A percentile compares a stretch with the other conserved stretches of the same genome.
These are phyloP conservation scores for Gracilaria caudata DNA, from an alignment of 23 red algal genomes.

Conservation along the genomic window DNA sequence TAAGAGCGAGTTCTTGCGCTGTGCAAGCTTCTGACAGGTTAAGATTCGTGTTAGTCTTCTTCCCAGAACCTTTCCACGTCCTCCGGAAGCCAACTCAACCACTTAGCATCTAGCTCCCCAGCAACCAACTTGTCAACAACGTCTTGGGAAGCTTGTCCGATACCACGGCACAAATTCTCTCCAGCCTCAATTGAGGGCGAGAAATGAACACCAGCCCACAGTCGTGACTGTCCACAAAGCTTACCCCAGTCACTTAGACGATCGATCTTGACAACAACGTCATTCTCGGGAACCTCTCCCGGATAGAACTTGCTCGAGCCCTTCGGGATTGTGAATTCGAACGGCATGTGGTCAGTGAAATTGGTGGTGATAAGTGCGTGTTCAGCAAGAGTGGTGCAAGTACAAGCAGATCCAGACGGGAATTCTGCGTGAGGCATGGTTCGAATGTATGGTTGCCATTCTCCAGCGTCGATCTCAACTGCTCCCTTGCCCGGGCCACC, in stretches of 20 bases:
- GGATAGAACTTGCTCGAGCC: slow-evolving; percentile 20
- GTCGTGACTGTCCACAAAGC: background rate
- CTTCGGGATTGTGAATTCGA: slow-evolving; percentile 10
- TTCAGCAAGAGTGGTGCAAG: slow-evolving; percentile 23
- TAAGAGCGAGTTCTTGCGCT: too few relatives aligned
- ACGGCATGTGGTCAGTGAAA: background rate
- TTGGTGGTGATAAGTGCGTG: slow-evolving; percentile 4
- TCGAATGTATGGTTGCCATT: slow-evolving; percentile 39
- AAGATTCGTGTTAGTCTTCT: slow-evolving; percentile 8
- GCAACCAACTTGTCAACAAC: background rate
- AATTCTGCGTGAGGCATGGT: slow-evolving; percentile 41
- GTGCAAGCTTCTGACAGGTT: too few relatives aligned
- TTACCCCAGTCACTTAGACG: background rate
- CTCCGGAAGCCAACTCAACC: background rate
- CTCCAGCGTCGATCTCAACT: slow-evolving; percentile 7
- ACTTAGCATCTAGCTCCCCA: background rate
- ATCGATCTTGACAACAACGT: background rate
- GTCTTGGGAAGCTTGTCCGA: background rate
- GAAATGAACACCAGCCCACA: slow-evolving; percentile 24
- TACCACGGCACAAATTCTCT: slow-evolving; percentile 9
- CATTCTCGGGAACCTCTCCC: slow-evolving; percentile 1
- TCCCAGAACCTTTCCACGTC: slow-evolving; percentile 14
- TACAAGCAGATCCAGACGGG: slow-evolving; percentile 16
- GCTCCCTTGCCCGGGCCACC: slow-evolving; percentile 15
- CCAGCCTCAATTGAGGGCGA: slow-evolving; percentile 12